phyloP scores from a whole-genome alignment of 2,329 filamentous ascomycete species.

The Fusarium dlaminii region DNA sequence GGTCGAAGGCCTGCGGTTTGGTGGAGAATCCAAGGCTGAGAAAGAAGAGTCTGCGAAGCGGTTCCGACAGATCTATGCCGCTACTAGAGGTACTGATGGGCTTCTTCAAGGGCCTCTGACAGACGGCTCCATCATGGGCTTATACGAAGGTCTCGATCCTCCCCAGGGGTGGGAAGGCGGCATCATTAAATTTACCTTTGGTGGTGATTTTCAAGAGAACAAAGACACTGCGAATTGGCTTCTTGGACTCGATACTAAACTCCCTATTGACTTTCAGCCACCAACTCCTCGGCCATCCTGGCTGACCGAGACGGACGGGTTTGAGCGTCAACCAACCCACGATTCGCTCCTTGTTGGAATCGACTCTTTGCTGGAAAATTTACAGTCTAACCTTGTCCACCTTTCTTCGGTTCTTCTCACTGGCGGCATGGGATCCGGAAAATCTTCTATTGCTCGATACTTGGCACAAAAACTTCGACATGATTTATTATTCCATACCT shows the following conservation, averaged over 20 bases:
- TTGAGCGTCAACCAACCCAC: slow-evolving; percentile 65
- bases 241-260: slow-evolving; percentile 77
- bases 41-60: slow-evolving; percentile 79
- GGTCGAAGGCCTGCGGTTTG: slow-evolving; percentile 80
- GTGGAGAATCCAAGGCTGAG: slow-evolving; percentile 85
- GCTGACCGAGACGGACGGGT: slow-evolving; percentile 54
- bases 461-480: slow-evolving; percentile 78
- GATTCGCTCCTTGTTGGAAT: slow-evolving; percentile 82
- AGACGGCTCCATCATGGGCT: slow-evolving; percentile 81
- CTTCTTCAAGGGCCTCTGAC: slow-evolving; percentile 87
- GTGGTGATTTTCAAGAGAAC: slow-evolving; percentile 51
- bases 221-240: slow-evolving; percentile 73
- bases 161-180: slow-evolving; percentile 82
- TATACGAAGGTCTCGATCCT: slow-evolving; percentile 62
- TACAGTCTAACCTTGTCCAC: slow-evolving; percentile 80
- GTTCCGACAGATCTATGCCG: slow-evolving; percentile 76
- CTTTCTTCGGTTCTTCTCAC: slow-evolving; percentile 90
- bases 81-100: slow-evolving; percentile 62
- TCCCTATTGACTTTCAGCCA: slow-evolving; percentile 78
- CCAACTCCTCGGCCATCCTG: slow-evolving; percentile 74
- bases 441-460: slow-evolving; percentile 81
- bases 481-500: slow-evolving; percentile 80
- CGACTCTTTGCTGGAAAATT: slow-evolving; percentile 76
- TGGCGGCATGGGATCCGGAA: slow-evolving; percentile 89
- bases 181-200: slow-evolving; percentile 77